These are phyloP conservation scores for Clathrospora elynae DNA, from an alignment of 2,329 filamentous ascomycete genomes.

Conservation along the genomic window DNA sequence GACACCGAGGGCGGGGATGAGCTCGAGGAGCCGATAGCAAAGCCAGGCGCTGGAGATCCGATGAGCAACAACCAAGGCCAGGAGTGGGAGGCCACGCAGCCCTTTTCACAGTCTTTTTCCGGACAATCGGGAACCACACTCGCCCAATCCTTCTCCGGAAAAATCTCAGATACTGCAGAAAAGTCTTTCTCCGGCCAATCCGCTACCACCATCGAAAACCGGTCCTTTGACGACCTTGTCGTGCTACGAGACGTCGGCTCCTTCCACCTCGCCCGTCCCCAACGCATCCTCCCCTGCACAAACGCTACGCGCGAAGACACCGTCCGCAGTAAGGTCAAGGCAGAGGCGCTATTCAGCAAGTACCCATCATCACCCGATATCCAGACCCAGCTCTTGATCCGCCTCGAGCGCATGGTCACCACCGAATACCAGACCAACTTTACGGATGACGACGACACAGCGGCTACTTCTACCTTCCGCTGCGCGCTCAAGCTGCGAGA, in stretches of 20 bases:
- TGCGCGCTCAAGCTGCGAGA: conserved; percentile 25
- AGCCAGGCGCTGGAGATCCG: not conserved
- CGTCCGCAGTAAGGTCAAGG: conserved; percentile 19
- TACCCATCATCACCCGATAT: conserved; percentile 28
- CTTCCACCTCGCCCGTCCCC: conserved; percentile 24
- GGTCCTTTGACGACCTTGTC: conserved; percentile 30
- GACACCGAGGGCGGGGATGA: conserved; percentile 27
- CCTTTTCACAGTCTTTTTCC: too few relatives aligned
- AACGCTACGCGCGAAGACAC: conserved; percentile 30
- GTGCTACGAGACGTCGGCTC: conserved; percentile 30
- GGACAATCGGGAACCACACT: too few relatives aligned
- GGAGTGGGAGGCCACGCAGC: not conserved
- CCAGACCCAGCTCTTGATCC: conserved; percentile 17
- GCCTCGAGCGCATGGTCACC: conserved; percentile 33
- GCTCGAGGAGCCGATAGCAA: conserved; percentile 14
- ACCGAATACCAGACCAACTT: conserved; percentile 7
- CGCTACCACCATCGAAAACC: conserved; percentile 3
- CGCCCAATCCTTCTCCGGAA: not conserved
- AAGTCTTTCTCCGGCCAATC: not conserved
- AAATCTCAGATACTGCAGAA: conserved; percentile 1
- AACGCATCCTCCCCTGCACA: conserved; percentile 28
- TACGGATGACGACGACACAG: not conserved
- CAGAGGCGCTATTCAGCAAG: conserved; percentile 20
- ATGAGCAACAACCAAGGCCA: conserved; percentile 1
- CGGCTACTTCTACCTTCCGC: conserved; percentile 4